phyloP scores from a whole-genome alignment of 2,329 filamentous ascomycete genomes.

The Fusarium odoratissimum region DNA sequence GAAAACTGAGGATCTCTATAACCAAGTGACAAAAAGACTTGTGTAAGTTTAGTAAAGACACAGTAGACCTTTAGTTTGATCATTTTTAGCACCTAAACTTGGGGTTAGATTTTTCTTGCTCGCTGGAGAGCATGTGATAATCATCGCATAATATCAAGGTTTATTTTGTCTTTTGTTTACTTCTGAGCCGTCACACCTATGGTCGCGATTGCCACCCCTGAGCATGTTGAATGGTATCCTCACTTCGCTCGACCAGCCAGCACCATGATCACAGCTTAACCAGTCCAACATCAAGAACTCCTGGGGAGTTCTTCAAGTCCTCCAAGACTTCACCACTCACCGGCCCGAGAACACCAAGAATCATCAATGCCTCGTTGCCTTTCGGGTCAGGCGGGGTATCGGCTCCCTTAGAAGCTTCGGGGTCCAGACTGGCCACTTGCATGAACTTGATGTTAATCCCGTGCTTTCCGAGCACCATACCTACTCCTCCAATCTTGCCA shows the following conservation, averaged over 20 bases:
- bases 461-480: conserved; percentile 74
- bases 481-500: conserved; percentile 85
- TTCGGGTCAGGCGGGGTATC: conserved; percentile 43
- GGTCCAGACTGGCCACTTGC: conserved; percentile 71
- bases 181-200: neutral
- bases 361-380: conserved; percentile 81
- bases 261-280: conserved; percentile 54
- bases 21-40: neutral
- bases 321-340: conserved; percentile 68
- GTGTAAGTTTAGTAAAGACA: neutral
- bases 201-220: neutral
- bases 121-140: neutral
- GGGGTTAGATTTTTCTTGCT: neutral
- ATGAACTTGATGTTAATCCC: conserved; percentile 85
- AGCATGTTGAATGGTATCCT: neutral
- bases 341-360: conserved; percentile 76
- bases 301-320: conserved; percentile 61
- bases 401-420: conserved; percentile 37
- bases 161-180: neutral
- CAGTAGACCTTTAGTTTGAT: neutral
- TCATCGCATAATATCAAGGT: neutral
- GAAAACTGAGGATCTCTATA: neutral
- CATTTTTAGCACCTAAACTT: neutral
- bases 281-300: conserved; percentile 67
- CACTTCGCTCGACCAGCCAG: too few relatives aligned